A percentile compares a stretch with the other conserved stretches of the same genome.
These are phyloP conservation scores for Madurella fahalii DNA, from an alignment of 2,329 filamentous ascomycete species.

Conservation along the genomic window DNA sequence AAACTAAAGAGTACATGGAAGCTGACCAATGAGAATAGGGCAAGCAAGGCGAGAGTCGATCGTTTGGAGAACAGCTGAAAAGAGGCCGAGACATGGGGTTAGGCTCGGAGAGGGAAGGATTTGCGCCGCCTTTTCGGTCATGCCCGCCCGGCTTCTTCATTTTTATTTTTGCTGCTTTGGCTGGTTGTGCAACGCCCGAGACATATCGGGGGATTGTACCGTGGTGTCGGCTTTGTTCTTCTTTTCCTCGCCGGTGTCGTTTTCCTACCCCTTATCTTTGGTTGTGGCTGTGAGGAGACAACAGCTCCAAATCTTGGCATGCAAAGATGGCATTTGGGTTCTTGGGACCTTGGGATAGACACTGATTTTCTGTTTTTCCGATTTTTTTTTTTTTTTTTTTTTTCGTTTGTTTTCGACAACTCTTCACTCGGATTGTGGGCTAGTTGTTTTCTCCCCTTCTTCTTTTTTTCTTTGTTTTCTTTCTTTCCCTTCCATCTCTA, in stretches of 20 bases:
- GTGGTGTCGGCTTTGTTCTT: too few species aligned
- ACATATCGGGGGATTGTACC: too few species aligned
- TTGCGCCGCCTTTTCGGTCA: not conserved
- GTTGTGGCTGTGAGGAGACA: constrained; percentile 3
- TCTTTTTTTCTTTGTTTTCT: constrained; percentile 1
- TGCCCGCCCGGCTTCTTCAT: too few species aligned
- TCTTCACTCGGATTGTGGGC: too few species aligned
- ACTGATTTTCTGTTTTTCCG: constrained; percentile 1
- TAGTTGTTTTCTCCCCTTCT: not conserved
- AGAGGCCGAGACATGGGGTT: not conserved
- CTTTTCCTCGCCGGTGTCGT: not conserved
- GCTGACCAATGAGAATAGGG: too few species aligned
- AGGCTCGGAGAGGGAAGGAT: constrained; percentile 12
- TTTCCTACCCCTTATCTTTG: constrained; percentile 2
- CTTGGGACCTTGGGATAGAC: constrained; percentile 2
- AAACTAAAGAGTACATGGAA: too few species aligned
- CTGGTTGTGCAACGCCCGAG: not conserved
- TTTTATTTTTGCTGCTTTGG: too few species aligned
- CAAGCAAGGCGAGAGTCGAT: too few species aligned
- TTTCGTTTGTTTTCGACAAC: not conserved
- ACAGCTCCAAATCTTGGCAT: too few species aligned
- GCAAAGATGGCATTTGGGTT: not conserved
- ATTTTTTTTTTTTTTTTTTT: constrained; percentile 7
- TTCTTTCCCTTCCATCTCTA: not conserved
- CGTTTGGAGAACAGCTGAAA: too few species aligned